Base-by-base conservation (phyloP, 305 asterid species). In the Stenogyne calaminthoides region DNA sequence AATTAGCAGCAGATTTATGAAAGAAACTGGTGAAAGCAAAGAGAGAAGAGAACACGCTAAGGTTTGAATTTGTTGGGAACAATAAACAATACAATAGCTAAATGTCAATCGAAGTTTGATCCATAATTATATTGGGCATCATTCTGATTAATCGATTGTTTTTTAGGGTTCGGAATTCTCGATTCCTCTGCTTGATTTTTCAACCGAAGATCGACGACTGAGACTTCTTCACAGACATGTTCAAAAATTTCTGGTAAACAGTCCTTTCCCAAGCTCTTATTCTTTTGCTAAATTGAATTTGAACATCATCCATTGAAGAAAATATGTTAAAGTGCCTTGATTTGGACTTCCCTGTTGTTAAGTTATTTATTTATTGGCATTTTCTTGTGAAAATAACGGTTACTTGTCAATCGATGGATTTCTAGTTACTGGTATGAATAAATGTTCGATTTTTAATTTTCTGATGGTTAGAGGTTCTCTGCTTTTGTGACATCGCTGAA, bases 221-320 rank as follows among this genome's bases (percentile, higher is more conserved):
- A 76, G 76, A 55, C 74, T 71, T 55, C 71, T 67, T 44, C 76
- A 52, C 59, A 81, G 76, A 67, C 79, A 87, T 87, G 96, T 89
- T 89, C 81, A 89, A 89, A 71, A 78, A 77, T 67, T 89, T 89
- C 80, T 87, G 96, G 92, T 89, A 87, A 80, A 67, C 65, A 44
- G 25, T 51, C 71, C 11, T 61, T 77, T n/a, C 34, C 47, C 36
- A 7, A 16, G 32, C 67, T 37, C 7, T 20, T 34, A 16, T 51
- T 57, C 5, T 14, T 62, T 32, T 16, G 58, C 52, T 47, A 5
- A 12, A 40, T 18, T 73, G 22, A 63, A 78, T 71, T 37, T 12
- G 61, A 39, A 34, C 44, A 67, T 65, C 47, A 18, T 40, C 71
- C 44, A 14, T 27, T 34, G 25, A 66, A 47, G 67, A 6, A 15